phyloP scores from a whole-genome alignment of 768 basidiomycete genomes.

The Sporobolomyces pararoseus region DNA sequence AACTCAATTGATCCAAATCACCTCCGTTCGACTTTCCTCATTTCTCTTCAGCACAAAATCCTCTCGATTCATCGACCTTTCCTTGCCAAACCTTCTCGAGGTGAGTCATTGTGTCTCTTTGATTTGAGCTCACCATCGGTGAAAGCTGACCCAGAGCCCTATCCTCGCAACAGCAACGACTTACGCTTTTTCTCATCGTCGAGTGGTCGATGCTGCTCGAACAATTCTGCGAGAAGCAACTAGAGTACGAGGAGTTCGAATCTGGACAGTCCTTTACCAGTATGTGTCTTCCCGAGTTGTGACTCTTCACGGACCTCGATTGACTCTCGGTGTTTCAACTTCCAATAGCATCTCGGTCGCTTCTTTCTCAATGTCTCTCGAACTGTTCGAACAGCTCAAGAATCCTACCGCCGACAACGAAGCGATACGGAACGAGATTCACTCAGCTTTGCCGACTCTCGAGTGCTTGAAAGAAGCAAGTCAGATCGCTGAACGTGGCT shows the following conservation, averaged over 20 bases:
- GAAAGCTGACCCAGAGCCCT: too few relatives aligned
- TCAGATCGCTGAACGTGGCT: constrained; percentile 33
- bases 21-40: constrained; percentile 33
- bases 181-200: constrained; percentile 30
- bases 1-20: background rate
- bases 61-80: constrained; percentile 40
- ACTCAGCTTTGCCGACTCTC: constrained; percentile 25
- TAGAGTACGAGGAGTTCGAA: background rate
- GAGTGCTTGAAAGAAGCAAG: constrained; percentile 24
- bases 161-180: constrained; percentile 24
- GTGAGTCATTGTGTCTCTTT: background rate
- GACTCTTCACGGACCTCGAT: background rate
- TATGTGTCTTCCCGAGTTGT: background rate
- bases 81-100: constrained; percentile 29
- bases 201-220: constrained; percentile 34
- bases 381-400: constrained; percentile 38
- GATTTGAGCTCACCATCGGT: too few relatives aligned
- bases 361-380: constrained; percentile 34
- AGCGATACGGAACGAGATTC: constrained; percentile 31
- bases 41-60: constrained; percentile 38
- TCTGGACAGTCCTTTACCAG: constrained; percentile 37
- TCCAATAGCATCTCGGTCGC: constrained; percentile 23
- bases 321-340: background rate
- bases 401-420: constrained; percentile 14
- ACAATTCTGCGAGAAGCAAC: constrained; percentile 36